Conservation (phyloP, 2,329 filamentous ascomycete genomes). For the Tricladium varicosporioides region DNA sequence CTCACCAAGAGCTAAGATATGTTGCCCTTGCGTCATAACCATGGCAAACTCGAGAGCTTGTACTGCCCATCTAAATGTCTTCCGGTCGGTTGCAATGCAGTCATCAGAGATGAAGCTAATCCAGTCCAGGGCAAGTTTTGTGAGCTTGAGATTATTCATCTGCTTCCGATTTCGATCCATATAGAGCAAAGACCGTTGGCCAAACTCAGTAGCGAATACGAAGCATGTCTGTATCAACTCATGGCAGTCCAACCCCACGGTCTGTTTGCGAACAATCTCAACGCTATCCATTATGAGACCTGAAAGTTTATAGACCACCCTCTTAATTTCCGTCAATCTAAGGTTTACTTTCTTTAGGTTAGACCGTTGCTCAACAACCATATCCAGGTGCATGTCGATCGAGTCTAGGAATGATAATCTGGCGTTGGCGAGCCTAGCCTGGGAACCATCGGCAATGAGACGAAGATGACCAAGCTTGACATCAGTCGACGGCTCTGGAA, state of each 20-base stretch:
- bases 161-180: slow-evolving; percentile 94
- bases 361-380: slow-evolving; percentile 87
- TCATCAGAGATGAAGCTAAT: slow-evolving; percentile 98
- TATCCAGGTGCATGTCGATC: slow-evolving; percentile 82
- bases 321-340: slow-evolving; percentile 89
- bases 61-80: slow-evolving; percentile 97
- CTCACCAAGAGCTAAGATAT: slow-evolving; percentile 87
- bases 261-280: slow-evolving; percentile 85
- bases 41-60: slow-evolving; percentile 94
- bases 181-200: slow-evolving; percentile 88
- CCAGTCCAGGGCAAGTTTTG: slow-evolving; percentile 92
- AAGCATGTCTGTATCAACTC: slow-evolving; percentile 98
- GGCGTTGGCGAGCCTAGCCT: slow-evolving; percentile 74
- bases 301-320: slow-evolving; percentile 92
- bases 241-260: slow-evolving; percentile 79
- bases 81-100: slow-evolving; percentile 88
- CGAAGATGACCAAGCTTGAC: slow-evolving; percentile 83
- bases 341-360: slow-evolving; percentile 91
- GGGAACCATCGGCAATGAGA: slow-evolving; percentile 84
- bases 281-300: slow-evolving; percentile 99
- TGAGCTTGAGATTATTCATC: slow-evolving; percentile 96
- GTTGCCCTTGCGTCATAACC: slow-evolving; percentile 91
- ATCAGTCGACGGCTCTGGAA: slow-evolving; percentile 78
- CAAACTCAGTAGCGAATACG: slow-evolving; percentile 98
- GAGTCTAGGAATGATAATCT: slow-evolving; percentile 72